Percentiles rank a stretch among this genome's conserved stretches.
Conservation (phyloP, 2,329 filamentous ascomycete species). For the Claviceps pusilla region DNA sequence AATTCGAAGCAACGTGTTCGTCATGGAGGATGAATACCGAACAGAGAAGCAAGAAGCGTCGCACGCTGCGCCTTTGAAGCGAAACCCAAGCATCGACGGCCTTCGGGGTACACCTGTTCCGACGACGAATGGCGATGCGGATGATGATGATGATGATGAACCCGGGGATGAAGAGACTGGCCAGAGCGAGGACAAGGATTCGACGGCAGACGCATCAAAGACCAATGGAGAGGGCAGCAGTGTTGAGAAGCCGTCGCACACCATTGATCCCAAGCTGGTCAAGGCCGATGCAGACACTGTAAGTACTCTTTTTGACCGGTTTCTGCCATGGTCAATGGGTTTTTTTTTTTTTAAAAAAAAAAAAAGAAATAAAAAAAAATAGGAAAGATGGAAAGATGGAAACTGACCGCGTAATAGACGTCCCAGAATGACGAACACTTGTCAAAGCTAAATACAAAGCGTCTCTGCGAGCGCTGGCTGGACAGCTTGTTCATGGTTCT, state of each 20-base stretch:
- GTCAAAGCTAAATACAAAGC: slow-evolving; percentile 90
- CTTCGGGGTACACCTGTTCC: slow-evolving; percentile 55
- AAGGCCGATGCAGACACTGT: slow-evolving; percentile 63
- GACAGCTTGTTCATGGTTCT: slow-evolving; percentile 99
- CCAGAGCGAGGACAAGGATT: slow-evolving; percentile 21
- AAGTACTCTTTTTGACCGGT: slow-evolving; percentile 13
- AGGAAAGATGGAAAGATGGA: not conserved
- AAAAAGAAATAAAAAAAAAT: not conserved
- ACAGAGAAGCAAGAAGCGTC: slow-evolving; percentile 60
- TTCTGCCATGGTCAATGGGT: not conserved
- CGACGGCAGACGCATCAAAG: slow-evolving; percentile 18
- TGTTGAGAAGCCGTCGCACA: slow-evolving; percentile 67
- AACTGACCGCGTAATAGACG: slow-evolving; percentile 24
- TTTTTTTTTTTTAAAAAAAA: not conserved
- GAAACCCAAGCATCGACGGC: slow-evolving; percentile 66
- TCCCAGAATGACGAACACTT: slow-evolving; percentile 57
- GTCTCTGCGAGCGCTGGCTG: slow-evolving; percentile 91
- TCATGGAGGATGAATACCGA: slow-evolving; percentile 98
- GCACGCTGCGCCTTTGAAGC: slow-evolving; percentile 32
- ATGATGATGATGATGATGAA: slow-evolving; percentile 2
- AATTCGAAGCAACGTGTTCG: slow-evolving; percentile 91
- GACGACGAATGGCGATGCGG: slow-evolving; percentile 30
- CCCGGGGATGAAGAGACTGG: slow-evolving; percentile 16
- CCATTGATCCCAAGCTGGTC: slow-evolving; percentile 60
- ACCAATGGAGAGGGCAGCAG: slow-evolving; percentile 24